Conservation (phyloP, 179 eudicot genomes). For the Kewa caespitosa region DNA sequence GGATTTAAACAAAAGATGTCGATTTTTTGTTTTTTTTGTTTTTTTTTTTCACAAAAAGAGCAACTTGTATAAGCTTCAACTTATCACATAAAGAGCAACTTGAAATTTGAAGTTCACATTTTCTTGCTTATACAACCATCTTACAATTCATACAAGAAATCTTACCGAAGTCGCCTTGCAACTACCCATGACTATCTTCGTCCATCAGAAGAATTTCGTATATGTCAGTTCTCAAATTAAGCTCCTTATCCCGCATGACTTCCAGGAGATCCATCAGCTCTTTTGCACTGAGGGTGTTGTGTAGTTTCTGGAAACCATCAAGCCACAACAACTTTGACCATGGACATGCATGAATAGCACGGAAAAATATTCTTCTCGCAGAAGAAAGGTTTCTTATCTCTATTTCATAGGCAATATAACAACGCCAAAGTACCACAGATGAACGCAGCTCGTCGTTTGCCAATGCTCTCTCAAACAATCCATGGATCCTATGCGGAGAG, state of each 20-base stretch:
- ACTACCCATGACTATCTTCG: constrained; percentile 28
- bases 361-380: constrained; percentile 81
- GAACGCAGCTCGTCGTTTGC: constrained; percentile 54
- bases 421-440: constrained; percentile 80
- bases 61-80: no score
- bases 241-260: constrained; percentile 90
- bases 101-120: no score
- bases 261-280: constrained; percentile 93
- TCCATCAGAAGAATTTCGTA: constrained; percentile 84
- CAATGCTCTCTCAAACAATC: constrained; percentile 82
- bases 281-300: constrained; percentile 53
- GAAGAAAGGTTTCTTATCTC: constrained; percentile 53
- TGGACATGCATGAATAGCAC: constrained; percentile 97
- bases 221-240: constrained; percentile 84
- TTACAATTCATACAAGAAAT: background rate
- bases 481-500: constrained; percentile 71
- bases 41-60: no score
- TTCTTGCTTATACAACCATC: no score
- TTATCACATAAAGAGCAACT: no score
- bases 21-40: no score
- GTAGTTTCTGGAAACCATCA: constrained; percentile 75
- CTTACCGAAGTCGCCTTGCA: background rate
- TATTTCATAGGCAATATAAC: constrained; percentile 72
- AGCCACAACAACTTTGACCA: constrained; percentile 95
- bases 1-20: no score